A percentile compares a stretch with the other conserved stretches of the same genome.
Evolutionary conservation across 176 grass and related monocot genomes (phyloP).

Genomic region (Musa itinerans): DNA sequence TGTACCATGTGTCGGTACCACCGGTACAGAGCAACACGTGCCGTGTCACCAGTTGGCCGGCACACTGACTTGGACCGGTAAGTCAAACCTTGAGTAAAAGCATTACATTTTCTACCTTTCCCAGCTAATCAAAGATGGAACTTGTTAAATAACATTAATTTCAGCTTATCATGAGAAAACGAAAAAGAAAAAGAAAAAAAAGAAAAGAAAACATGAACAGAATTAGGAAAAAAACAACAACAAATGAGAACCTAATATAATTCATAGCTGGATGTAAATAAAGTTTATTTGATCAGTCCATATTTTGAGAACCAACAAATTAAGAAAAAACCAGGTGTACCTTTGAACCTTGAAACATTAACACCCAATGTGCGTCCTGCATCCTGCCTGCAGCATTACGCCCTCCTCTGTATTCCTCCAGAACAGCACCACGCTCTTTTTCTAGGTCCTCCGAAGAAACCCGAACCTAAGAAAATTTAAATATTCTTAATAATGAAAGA

Average conservation of each 20-base stretch:
- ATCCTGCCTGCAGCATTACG: constrained; percentile 83
- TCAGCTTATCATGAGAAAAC: background rate
- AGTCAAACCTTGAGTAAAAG: no score
- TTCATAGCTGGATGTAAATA: background rate
- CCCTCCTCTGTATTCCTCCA: constrained; percentile 96
- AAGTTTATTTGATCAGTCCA: background rate
- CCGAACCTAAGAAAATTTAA: constrained; percentile 42
- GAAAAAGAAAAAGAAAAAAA: background rate
- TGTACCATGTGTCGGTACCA: no score
- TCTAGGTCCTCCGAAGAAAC: constrained; percentile 83
- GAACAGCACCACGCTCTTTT: constrained; percentile 90
- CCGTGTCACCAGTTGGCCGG: no score
- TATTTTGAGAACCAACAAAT: background rate
- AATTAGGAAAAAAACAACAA: background rate
- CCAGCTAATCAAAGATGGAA: no score
- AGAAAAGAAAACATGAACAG: background rate
- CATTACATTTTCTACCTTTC: no score
- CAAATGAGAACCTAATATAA: background rate
- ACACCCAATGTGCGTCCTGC: constrained; percentile 92
- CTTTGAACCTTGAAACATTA: constrained; percentile 93
- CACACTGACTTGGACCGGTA: no score
- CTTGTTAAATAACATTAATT: background rate
- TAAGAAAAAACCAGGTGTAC: constrained; percentile 22
- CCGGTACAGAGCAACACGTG: no score
- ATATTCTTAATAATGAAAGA: background rate